Conservation (phyloP, 1,284 basidiomycete genomes). For the Cryptococcus sp. region DNA sequence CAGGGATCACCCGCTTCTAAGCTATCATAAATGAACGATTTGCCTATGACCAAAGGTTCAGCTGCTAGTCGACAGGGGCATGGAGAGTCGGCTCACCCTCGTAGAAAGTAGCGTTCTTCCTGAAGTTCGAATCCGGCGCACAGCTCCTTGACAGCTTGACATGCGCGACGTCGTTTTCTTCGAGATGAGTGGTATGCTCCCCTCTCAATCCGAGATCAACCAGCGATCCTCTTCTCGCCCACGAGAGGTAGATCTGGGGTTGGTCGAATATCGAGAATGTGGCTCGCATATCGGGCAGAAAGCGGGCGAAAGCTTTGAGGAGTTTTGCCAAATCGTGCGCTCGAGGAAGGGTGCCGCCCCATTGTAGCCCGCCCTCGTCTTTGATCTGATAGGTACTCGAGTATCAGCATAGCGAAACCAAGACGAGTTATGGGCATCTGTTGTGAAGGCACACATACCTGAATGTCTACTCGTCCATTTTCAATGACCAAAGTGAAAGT, state of each 20-base stretch:
- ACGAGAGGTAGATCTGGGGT: conserved; percentile 56
- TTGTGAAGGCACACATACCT: conserved; percentile 28
- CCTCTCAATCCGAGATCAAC: conserved; percentile 52
- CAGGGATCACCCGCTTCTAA: conserved; percentile 49
- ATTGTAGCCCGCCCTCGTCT: conserved; percentile 43
- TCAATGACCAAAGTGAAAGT: conserved; percentile 47
- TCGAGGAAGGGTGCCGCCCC: conserved; percentile 45
- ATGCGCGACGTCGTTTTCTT: conserved; percentile 42
- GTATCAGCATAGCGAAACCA: neutral
- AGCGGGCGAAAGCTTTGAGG: conserved; percentile 44
- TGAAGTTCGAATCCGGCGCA: conserved; percentile 43
- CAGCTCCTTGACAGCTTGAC: conserved; percentile 45
- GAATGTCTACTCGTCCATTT: conserved; percentile 36
- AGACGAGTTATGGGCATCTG: neutral
- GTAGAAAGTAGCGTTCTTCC: conserved; percentile 23
- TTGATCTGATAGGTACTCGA: conserved; percentile 28
- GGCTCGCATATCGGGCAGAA: conserved; percentile 51
- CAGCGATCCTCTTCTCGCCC: conserved; percentile 50
- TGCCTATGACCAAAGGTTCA: conserved; percentile 17
- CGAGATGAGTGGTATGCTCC: conserved; percentile 47
- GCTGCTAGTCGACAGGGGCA: neutral
- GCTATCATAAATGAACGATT: conserved; percentile 48
- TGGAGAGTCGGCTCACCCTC: conserved; percentile 21
- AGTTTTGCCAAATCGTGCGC: conserved; percentile 44
- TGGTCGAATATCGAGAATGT: conserved; percentile 57